These are phyloP conservation scores for Silene conica DNA, from an alignment of 148 eudicot species.

Conservation along the genomic window DNA sequence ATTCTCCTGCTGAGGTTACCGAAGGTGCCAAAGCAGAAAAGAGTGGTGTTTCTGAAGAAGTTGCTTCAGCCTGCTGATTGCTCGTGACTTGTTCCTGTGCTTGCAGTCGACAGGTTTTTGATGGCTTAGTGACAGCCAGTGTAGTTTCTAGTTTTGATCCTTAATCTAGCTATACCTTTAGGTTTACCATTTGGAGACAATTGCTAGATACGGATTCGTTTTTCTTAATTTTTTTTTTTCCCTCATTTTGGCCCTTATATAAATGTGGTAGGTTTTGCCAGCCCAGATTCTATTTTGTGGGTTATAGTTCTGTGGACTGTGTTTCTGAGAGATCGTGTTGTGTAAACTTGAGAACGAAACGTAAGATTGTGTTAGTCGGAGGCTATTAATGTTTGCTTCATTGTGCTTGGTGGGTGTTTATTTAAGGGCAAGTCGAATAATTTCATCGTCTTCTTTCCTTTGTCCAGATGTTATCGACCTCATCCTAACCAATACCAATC, in stretches of 20 bases:
- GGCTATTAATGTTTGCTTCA: neutral
- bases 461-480: too few relatives aligned
- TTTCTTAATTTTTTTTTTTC: neutral
- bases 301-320: neutral
- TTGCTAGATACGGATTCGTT: neutral
- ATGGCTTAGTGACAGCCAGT: conserved; percentile 25
- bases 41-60: conserved; percentile 11
- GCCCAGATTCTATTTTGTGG: neutral
- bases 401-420: neutral
- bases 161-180: conserved; percentile 17
- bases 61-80: conserved; percentile 20
- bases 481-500: too few relatives aligned
- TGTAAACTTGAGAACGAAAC: conserved; percentile 4
- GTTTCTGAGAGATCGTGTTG: neutral
- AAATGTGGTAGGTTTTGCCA: neutral
- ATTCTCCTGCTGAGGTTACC: conserved; percentile 20
- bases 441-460: too few relatives aligned
- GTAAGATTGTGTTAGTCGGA: neutral
- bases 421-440: neutral
- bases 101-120: conserved; percentile 25
- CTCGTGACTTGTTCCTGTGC: neutral
- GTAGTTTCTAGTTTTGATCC: conserved; percentile 28
- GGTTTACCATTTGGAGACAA: neutral
- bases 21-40: conserved; percentile 27
- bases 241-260: neutral